Conservation (phyloP, 768 basidiomycete genomes). For the Wakefieldia striispora region DNA sequence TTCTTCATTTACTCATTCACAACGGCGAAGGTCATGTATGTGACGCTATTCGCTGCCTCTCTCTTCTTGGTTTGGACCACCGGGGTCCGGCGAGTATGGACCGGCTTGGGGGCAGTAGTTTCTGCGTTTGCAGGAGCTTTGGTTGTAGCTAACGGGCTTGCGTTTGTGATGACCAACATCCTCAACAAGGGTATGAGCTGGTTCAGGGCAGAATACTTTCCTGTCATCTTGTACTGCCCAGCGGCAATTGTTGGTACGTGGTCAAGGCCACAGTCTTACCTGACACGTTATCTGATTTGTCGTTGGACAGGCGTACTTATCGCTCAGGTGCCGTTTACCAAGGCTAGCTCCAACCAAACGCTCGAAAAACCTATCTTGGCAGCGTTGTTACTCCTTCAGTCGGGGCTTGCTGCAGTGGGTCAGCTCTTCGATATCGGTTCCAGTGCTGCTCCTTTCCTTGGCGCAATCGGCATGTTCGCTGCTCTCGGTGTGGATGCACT, state of each 20-base stretch:
- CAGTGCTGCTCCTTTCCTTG: constrained; percentile 69
- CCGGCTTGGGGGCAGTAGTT: constrained; percentile 48
- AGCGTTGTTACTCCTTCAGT: constrained; percentile 59
- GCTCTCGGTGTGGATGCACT: constrained; percentile 54
- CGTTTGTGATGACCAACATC: constrained; percentile 60
- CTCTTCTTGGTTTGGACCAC: constrained; percentile 40
- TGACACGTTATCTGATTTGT: not conserved
- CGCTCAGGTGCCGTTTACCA: constrained; percentile 56
- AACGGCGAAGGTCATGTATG: constrained; percentile 66
- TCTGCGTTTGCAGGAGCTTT: constrained; percentile 56
- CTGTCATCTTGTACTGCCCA: constrained; percentile 71
- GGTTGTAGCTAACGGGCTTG: constrained; percentile 66
- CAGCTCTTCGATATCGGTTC: constrained; percentile 76
- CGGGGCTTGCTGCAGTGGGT: constrained; percentile 50
- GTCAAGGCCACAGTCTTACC: not conserved
- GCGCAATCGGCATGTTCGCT: constrained; percentile 53
- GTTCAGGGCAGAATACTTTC: constrained; percentile 71
- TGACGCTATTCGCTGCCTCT: constrained; percentile 46
- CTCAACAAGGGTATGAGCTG: constrained; percentile 78
- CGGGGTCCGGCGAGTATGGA: constrained; percentile 30
- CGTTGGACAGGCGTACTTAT: constrained; percentile 51
- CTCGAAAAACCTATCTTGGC: constrained; percentile 62
- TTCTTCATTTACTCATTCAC: constrained; percentile 75
- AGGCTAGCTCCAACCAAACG: constrained; percentile 24
- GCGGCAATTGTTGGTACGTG: constrained; percentile 66